Evolutionary conservation across 1,284 basidiomycete genomes (phyloP).

Genomic region (Apiotrichum gamsii): DNA sequence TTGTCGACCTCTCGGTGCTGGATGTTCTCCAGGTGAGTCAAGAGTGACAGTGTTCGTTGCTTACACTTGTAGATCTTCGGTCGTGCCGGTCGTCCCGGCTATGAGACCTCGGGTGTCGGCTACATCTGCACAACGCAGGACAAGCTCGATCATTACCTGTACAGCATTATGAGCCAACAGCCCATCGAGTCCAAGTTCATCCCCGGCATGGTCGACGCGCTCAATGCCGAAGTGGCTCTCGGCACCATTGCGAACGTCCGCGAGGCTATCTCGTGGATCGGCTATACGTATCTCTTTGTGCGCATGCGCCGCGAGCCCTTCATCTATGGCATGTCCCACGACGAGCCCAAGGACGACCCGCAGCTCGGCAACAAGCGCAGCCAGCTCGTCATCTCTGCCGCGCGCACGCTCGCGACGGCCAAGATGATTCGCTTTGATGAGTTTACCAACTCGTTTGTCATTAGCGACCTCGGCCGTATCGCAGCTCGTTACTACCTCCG

Average conservation of each 20-base stretch:
- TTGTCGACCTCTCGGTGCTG: slow-evolving; percentile 87
- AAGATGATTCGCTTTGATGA: slow-evolving; percentile 80
- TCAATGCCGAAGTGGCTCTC: slow-evolving; percentile 93
- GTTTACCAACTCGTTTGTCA: slow-evolving; percentile 58
- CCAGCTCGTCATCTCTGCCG: slow-evolving; percentile 66
- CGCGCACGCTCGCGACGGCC: slow-evolving; percentile 62
- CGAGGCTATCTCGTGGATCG: slow-evolving; percentile 92
- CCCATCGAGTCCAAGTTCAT: slow-evolving; percentile 97
- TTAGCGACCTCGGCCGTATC: slow-evolving; percentile 86
- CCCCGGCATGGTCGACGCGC: slow-evolving; percentile 77
- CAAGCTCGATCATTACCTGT: slow-evolving; percentile 86
- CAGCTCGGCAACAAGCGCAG: slow-evolving; percentile 67
- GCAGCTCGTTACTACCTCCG: slow-evolving; percentile 96
- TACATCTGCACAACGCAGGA: slow-evolving; percentile 94
- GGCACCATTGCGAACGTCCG: slow-evolving; percentile 84
- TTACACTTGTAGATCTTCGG: slow-evolving; percentile 66
- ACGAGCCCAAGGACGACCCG: slow-evolving; percentile 69
- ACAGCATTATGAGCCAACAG: slow-evolving; percentile 83
- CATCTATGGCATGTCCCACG: slow-evolving; percentile 79
- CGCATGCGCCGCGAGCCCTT: slow-evolving; percentile 91
- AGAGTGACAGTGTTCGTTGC: neutral
- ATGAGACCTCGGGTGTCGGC: slow-evolving; percentile 92
- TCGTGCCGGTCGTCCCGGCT: slow-evolving; percentile 90
- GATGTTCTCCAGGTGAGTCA: slow-evolving; percentile 75
- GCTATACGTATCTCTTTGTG: slow-evolving; percentile 95